phyloP scores from a whole-genome alignment of 1,284 basidiomycete genomes.

The Irpex lacteus region DNA sequence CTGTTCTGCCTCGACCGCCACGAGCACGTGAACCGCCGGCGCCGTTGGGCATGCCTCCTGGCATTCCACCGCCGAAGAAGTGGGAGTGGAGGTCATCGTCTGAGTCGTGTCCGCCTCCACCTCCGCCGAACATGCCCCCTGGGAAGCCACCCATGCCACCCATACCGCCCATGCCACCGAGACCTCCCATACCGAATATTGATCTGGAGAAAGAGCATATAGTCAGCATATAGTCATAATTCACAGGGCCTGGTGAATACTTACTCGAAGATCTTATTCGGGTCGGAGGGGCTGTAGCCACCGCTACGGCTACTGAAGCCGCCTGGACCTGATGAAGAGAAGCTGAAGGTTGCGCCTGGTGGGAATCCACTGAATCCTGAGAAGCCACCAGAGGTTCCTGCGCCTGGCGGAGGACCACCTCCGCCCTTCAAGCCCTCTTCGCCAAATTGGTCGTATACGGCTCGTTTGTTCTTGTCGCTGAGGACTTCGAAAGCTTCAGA shows the following conservation, averaged over 20 bases:
- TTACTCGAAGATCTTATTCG: conserved; percentile 90
- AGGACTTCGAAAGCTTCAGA: conserved; percentile 98
- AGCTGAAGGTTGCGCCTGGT: conserved; percentile 52
- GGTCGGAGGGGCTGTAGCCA: conserved; percentile 78
- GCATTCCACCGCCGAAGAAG: conserved; percentile 49
- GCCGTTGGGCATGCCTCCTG: conserved; percentile 22
- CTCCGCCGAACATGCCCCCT: conserved; percentile 34
- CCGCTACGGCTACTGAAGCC: conserved; percentile 35
- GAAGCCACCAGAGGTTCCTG: conserved; percentile 44
- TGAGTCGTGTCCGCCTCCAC: conserved; percentile 25
- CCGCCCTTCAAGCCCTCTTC: conserved; percentile 92
- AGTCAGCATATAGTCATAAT: conserved; percentile 18
- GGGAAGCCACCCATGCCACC: conserved; percentile 34
- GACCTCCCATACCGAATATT: conserved; percentile 55
- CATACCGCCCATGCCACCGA: conserved; percentile 42
- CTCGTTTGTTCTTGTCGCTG: conserved; percentile 89
- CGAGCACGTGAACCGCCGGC: not conserved
- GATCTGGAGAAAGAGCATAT: conserved; percentile 41
- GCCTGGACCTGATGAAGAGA: conserved; percentile 51
- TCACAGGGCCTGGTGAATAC: not conserved
- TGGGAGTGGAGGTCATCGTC: conserved; percentile 46
- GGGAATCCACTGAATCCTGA: conserved; percentile 54
- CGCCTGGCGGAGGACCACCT: conserved; percentile 48
- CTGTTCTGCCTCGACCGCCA: conserved; percentile 9
- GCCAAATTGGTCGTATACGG: conserved; percentile 93